Evolutionary conservation across 129 eudicot species (phyloP).

Genomic region (Mikania micrantha): DNA sequence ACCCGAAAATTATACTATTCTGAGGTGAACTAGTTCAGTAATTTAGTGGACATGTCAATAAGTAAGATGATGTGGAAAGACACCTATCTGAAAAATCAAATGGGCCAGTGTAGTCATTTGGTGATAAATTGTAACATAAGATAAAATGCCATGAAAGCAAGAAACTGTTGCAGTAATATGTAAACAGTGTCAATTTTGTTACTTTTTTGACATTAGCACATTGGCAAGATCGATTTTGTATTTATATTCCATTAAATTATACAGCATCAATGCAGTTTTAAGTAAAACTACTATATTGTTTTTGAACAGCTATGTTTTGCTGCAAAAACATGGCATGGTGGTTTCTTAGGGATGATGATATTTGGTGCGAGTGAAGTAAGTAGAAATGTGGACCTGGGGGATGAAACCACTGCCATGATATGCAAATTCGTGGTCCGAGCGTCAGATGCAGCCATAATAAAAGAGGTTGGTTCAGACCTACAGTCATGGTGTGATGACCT

Average conservation of each 20-base stretch:
- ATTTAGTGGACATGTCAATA: no score
- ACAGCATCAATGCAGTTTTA: background rate
- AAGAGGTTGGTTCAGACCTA: conserved; percentile 78
- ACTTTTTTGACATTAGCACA: background rate
- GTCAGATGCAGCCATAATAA: conserved; percentile 82
- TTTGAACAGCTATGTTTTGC: conserved; percentile 75
- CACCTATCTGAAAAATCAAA: no score
- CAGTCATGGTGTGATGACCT: conserved; percentile 92
- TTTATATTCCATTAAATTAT: background rate
- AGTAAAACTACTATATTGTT: background rate
- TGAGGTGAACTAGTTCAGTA: no score
- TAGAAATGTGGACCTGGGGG: conserved; percentile 92
- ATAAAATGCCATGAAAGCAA: background rate
- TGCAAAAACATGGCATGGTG: conserved; percentile 99
- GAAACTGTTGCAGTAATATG: background rate
- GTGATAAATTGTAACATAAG: background rate
- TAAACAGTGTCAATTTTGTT: background rate
- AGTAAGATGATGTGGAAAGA: no score
- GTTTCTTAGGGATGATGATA: conserved; percentile 92
- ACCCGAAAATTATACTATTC: no score
- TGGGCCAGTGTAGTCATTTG: background rate
- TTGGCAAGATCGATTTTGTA: background rate
- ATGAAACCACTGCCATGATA: conserved; percentile 90
- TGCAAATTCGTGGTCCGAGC: conserved; percentile 96
- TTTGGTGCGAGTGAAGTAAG: conserved; percentile 98